These are phyloP conservation scores for Aureobasidium vineae DNA, from an alignment of 2,329 filamentous ascomycete genomes.

Conservation along the genomic window DNA sequence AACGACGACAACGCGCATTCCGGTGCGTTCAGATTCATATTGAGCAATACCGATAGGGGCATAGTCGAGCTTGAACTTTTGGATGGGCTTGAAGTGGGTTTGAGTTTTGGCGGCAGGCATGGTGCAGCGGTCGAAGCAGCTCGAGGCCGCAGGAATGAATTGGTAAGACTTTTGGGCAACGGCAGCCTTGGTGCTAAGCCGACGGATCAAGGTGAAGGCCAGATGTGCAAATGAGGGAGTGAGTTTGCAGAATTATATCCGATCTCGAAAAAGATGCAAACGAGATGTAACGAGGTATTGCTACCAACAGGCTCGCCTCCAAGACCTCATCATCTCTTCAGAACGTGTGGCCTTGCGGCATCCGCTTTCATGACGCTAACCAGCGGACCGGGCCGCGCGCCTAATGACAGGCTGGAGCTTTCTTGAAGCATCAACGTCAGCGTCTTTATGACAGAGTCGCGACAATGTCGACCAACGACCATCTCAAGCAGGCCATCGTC, in stretches of 20 bases:
- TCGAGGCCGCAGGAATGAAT: not conserved
- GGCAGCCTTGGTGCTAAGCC: not conserved
- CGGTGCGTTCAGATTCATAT: conserved; percentile 92
- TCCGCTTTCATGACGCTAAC: not conserved
- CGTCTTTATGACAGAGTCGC: not conserved
- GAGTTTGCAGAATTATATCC: not conserved
- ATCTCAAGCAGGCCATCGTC: conserved; percentile 53
- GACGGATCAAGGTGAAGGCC: not conserved
- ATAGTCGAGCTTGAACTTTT: conserved; percentile 86
- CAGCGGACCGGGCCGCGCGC: conserved; percentile 11
- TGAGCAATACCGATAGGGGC: conserved; percentile 84
- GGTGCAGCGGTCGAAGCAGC: not conserved
- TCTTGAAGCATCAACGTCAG: conserved; percentile 17
- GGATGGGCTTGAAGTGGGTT: conserved; percentile 73
- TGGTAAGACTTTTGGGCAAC: conserved; percentile 8
- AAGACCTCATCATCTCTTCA: conserved; percentile 11
- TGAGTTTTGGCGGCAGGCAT: conserved; percentile 29
- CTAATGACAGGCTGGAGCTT: conserved; percentile 19
- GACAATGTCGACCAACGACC: conserved; percentile 10
- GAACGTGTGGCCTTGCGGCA: not conserved
- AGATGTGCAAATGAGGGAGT: not conserved
- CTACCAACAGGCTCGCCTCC: not conserved
- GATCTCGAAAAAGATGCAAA: not conserved
- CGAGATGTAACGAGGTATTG: not conserved
- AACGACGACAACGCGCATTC: conserved; percentile 90